Evolutionary conservation across 345 rosid genomes (phyloP).

Genomic region (Moringa oleifera): DNA sequence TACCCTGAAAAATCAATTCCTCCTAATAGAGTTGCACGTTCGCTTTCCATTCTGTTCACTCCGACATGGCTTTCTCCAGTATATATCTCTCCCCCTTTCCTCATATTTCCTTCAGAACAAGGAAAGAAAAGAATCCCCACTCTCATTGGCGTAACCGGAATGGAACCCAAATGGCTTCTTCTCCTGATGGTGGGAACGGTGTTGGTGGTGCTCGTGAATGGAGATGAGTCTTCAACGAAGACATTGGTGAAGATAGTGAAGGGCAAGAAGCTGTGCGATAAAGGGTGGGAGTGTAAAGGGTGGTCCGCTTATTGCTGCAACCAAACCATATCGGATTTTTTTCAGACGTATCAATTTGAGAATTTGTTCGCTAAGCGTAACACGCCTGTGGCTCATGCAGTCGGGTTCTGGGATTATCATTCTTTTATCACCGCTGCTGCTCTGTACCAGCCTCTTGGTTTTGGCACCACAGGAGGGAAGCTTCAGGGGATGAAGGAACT

Average conservation of each 20-base stretch:
- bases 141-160: slow-evolving; percentile 6
- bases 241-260: slow-evolving; percentile 56
- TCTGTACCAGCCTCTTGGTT: slow-evolving; percentile 58
- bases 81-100: slow-evolving; percentile 7
- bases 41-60: slow-evolving; percentile 36
- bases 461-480: slow-evolving; percentile 65
- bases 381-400: slow-evolving; percentile 72
- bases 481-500: slow-evolving; percentile 52
- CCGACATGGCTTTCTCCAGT: slow-evolving; percentile 19
- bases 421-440: slow-evolving; percentile 72
- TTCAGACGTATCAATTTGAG: slow-evolving; percentile 75
- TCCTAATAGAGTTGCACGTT: slow-evolving; percentile 38
- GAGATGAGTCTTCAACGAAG: slow-evolving; percentile 33
- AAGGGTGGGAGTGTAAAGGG: slow-evolving; percentile 81
- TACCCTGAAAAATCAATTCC: slow-evolving; percentile 38
- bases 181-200: slow-evolving; percentile 15
- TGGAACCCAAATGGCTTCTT: slow-evolving; percentile 33
- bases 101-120: not conserved
- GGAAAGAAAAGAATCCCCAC: not conserved
- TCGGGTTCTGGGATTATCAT: slow-evolving; percentile 70
- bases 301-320: slow-evolving; percentile 61
- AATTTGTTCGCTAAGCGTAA: slow-evolving; percentile 60
- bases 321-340: slow-evolving; percentile 59
- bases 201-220: slow-evolving; percentile 15
- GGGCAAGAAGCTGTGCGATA: slow-evolving; percentile 61